Conservation (phyloP, 164 flowering plant species). For the Chimonanthus praecox region DNA sequence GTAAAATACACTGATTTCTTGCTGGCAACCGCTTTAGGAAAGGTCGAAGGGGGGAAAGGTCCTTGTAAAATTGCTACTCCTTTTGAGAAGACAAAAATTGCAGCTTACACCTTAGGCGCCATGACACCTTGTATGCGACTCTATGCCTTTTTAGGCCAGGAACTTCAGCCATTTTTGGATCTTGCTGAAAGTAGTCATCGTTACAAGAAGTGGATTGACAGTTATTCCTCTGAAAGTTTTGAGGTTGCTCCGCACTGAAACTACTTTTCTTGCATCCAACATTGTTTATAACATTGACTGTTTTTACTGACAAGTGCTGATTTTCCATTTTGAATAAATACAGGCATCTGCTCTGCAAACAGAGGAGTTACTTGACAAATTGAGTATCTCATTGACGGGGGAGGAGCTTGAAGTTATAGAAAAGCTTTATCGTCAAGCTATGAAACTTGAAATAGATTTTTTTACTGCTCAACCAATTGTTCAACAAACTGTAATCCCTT, state of each 20-base stretch:
- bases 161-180: conserved; percentile 41
- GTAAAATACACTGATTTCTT: conserved; percentile 71
- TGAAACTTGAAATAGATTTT: conserved; percentile 84
- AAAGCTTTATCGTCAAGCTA: conserved; percentile 86
- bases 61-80: conserved; percentile 88
- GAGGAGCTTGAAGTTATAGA: conserved; percentile 91
- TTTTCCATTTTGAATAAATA: not conserved
- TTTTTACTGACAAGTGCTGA: not conserved
- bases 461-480: conserved; percentile 69
- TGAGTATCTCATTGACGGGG: conserved; percentile 87
- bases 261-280: not conserved
- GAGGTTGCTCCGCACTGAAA: conserved; percentile 43
- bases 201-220: conserved; percentile 79
- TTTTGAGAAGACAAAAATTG: conserved; percentile 90
- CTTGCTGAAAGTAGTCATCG: conserved; percentile 41
- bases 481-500: conserved; percentile 65
- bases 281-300: not conserved
- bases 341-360: conserved; percentile 73
- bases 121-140: conserved; percentile 93
- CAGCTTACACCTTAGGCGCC: conserved; percentile 92
- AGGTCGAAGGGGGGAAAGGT: conserved; percentile 81
- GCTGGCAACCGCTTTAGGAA: conserved; percentile 96
- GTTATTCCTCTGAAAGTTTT: conserved; percentile 59
- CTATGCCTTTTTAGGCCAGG: conserved; percentile 76
- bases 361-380: conserved; percentile 88